Evolutionary conservation across 495 filamentous ascomycete genomes (phyloP).

Genomic region (Hypoxylon fragiforme): DNA sequence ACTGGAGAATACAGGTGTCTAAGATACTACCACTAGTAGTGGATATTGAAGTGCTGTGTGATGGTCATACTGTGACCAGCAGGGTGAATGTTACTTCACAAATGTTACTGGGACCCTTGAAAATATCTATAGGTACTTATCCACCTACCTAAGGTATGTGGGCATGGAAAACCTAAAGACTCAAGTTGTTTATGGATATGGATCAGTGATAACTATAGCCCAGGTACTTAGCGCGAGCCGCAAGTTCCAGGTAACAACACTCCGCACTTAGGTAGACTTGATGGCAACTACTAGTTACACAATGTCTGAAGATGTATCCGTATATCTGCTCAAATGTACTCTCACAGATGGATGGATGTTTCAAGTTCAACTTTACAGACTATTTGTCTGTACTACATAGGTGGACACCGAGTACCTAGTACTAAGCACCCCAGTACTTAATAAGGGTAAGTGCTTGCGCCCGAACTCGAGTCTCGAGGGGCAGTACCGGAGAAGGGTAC

Average conservation of each 20-base stretch:
- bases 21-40: neutral
- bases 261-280: too few species aligned
- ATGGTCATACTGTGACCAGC: too few species aligned
- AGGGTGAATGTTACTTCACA: neutral
- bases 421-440: neutral
- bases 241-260: neutral
- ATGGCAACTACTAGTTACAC: too few species aligned
- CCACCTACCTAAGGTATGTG: neutral
- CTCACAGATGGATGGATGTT: neutral
- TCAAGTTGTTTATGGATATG: too few species aligned
- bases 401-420: neutral
- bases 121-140: neutral
- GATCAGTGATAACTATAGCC: too few species aligned
- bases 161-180: neutral
- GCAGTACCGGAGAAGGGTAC: too few species aligned
- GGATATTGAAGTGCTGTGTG: neutral
- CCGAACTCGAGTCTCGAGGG: too few species aligned
- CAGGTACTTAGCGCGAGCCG: neutral
- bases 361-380: too few species aligned
- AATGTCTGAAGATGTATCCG: too few species aligned
- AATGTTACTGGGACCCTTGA: neutral
- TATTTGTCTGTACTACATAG: neutral
- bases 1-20: neutral
- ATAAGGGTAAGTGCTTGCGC: too few species aligned
- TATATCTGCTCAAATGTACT: slow-evolving; percentile 31